Evolutionary conservation across 331 rosid species (phyloP).

Genomic region (Erythrophleum ivorense): DNA sequence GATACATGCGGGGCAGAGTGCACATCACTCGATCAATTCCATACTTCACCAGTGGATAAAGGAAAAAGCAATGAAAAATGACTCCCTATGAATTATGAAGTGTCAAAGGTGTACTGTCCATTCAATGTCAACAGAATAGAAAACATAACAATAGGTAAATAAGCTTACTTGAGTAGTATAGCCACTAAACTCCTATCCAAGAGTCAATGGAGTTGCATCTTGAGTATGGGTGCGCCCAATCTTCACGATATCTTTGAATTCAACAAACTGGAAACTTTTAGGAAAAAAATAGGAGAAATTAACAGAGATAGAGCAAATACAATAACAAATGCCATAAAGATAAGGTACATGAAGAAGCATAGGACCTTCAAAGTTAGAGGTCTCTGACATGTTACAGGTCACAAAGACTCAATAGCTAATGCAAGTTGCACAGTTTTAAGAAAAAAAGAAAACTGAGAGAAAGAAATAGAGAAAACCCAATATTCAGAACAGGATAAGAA

Average conservation of each 20-base stretch:
- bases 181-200: conserved; percentile 98
- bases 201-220: conserved; percentile 99
- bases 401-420: conserved; percentile 21
- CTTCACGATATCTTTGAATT: conserved; percentile 95
- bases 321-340: not conserved
- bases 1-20: conserved; percentile 86
- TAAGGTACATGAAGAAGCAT: conserved; percentile 22
- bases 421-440: conserved; percentile 26
- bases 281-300: not conserved
- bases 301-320: not conserved
- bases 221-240: conserved; percentile 99
- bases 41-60: conserved; percentile 76
- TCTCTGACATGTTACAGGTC: not conserved
- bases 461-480: conserved; percentile 29
- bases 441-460: conserved; percentile 21
- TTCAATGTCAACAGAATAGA: conserved; percentile 24
- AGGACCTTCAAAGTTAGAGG: conserved; percentile 18
- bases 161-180: conserved; percentile 87
- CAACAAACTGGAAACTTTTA: conserved; percentile 67
- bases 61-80: conserved; percentile 43
- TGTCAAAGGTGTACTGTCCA: conserved; percentile 13
- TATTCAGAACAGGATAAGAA: not conserved
- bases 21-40: conserved; percentile 81
- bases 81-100: conserved; percentile 13
- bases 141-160: conserved; percentile 19